These are phyloP conservation scores for Cucurbita maxima DNA, from an alignment of 306 rosid species.

Conservation along the genomic window DNA sequence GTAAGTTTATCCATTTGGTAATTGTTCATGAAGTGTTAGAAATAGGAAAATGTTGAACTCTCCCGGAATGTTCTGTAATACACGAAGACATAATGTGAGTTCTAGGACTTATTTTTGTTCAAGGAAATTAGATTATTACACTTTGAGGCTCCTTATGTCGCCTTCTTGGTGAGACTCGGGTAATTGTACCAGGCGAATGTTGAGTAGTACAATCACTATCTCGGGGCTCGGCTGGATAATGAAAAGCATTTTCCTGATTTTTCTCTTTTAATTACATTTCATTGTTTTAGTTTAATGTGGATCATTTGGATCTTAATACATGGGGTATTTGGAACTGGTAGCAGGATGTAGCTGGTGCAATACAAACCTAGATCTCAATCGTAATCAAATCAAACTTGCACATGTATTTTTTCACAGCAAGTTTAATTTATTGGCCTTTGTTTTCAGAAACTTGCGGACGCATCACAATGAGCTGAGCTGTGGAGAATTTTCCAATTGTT, in stretches of 20 bases:
- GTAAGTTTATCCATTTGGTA: background rate
- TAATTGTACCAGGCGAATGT: background rate
- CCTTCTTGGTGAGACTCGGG: background rate
- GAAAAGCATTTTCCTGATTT: background rate
- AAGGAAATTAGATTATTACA: background rate
- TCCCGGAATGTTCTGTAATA: background rate
- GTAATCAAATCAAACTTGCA: background rate
- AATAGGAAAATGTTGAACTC: background rate
- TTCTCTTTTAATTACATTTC: background rate
- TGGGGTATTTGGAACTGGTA: background rate
- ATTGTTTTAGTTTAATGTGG: background rate
- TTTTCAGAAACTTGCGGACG: constrained; percentile 54
- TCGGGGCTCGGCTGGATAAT: background rate
- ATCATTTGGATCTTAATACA: background rate
- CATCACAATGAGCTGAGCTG: constrained; percentile 40
- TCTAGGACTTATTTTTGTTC: background rate
- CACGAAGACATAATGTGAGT: background rate
- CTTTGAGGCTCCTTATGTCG: background rate
- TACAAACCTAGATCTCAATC: background rate
- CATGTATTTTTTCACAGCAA: background rate
- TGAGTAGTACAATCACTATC: background rate
- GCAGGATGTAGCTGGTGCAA: background rate
- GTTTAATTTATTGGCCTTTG: constrained; percentile 8
- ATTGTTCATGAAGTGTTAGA: background rate
- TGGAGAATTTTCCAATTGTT: constrained; percentile 8